Percentiles rank a stretch among this genome's conserved stretches.
These are phyloP conservation scores for Nannochloropsis gaditana DNA, from an alignment of 108 stramenopile genomes.

Conservation along the genomic window DNA sequence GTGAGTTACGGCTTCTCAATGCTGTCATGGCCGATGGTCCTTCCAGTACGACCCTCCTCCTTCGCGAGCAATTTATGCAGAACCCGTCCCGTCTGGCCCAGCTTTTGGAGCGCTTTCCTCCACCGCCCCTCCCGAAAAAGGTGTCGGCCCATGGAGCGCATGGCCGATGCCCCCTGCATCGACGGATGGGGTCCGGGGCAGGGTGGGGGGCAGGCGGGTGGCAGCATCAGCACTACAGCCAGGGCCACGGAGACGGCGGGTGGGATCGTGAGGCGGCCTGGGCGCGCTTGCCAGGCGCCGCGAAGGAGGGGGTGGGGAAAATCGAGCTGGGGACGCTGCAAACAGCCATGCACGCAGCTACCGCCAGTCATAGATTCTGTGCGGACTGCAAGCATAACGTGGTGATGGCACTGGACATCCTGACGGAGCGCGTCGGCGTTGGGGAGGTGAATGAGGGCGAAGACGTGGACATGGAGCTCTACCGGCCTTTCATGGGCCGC, in stretches of 20 bases:
- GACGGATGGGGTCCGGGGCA: slow-evolving; percentile 22
- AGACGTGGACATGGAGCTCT: slow-evolving; percentile 40
- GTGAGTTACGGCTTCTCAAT: slow-evolving; percentile 40
- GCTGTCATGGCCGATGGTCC: slow-evolving; percentile 33
- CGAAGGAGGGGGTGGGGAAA: slow-evolving; percentile 31
- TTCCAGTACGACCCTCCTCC: neutral
- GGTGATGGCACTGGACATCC: slow-evolving; percentile 37
- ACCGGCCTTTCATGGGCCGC: slow-evolving; percentile 33
- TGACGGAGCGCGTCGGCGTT: slow-evolving; percentile 27
- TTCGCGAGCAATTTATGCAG: slow-evolving; percentile 27
- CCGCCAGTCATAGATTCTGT: slow-evolving; percentile 35
- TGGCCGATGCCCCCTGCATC: slow-evolving; percentile 34
- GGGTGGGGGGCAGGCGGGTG: neutral
- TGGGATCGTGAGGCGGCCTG: slow-evolving; percentile 45
- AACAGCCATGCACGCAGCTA: slow-evolving; percentile 41
- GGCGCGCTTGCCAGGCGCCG: slow-evolving; percentile 32
- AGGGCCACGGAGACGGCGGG: neutral
- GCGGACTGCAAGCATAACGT: slow-evolving; percentile 42
- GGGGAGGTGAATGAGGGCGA: slow-evolving; percentile 32
- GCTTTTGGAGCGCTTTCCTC: slow-evolving; percentile 35
- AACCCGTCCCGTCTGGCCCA: slow-evolving; percentile 22
- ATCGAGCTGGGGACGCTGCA: slow-evolving; percentile 27
- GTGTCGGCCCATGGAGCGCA: slow-evolving; percentile 18
- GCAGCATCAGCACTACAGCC: no score
- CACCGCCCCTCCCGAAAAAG: slow-evolving; percentile 43